Evolutionary conservation across 352 stramenopile genomes (phyloP).

Genomic region (Phytophthora cryptogea): DNA sequence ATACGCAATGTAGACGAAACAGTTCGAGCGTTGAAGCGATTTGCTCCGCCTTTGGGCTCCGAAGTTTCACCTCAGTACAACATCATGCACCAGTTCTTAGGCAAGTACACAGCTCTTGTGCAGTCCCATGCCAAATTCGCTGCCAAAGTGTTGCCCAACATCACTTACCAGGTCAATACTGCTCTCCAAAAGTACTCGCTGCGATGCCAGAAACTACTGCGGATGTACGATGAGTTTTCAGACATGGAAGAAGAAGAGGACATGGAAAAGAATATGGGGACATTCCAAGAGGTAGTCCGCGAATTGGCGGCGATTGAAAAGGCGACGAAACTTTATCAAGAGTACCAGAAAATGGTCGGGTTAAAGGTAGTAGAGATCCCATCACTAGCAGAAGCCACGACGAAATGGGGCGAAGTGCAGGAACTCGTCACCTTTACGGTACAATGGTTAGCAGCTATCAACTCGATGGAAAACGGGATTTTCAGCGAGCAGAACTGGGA

Average conservation of each 20-base stretch:
- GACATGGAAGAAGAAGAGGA: constrained; percentile 57
- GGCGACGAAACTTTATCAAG: constrained; percentile 60
- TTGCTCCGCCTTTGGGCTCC: constrained; percentile 38
- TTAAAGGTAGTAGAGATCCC: constrained; percentile 66
- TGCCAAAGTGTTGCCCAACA: constrained; percentile 64
- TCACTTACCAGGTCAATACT: constrained; percentile 69
- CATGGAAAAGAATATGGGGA: constrained; percentile 53
- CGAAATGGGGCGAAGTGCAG: constrained; percentile 60
- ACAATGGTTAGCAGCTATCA: constrained; percentile 48
- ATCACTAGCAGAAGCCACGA: constrained; percentile 44
- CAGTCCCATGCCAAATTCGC: constrained; percentile 68
- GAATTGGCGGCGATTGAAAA: constrained; percentile 59
- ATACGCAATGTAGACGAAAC: constrained; percentile 75
- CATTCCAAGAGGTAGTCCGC: constrained; percentile 54
- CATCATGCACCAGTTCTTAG: constrained; percentile 47
- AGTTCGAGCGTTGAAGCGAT: constrained; percentile 49
- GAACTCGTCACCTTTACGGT: constrained; percentile 54
- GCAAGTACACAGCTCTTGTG: constrained; percentile 50
- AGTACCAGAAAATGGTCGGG: constrained; percentile 73
- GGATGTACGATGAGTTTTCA: constrained; percentile 55
- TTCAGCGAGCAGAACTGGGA: constrained; percentile 70
- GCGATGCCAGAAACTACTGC: constrained; percentile 55
- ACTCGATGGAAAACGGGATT: constrained; percentile 68
- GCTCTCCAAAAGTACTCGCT: constrained; percentile 57
- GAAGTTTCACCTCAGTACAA: constrained; percentile 48